Evolutionary conservation across 2,329 filamentous ascomycete species (phyloP), one percentile per base, ranked within the genome.

Genomic region (Diaporthe capsici): DNA sequence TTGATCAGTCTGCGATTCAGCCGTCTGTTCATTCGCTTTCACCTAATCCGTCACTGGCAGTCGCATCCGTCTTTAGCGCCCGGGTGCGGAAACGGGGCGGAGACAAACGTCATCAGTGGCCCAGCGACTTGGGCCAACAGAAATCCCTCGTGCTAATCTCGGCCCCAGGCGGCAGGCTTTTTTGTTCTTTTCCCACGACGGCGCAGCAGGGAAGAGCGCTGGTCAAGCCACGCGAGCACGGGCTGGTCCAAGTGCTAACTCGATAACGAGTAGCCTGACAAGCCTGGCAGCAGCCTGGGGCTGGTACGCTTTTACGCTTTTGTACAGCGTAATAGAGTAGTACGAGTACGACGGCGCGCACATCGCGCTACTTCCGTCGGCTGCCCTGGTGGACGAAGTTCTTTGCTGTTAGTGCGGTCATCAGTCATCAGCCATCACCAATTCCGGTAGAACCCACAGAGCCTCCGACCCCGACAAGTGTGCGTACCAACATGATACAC

Each of bases 101-200:
- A 28, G 65, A 55, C 34, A 55, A 68, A 70, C 65, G 65, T 70
- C 65, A 70, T 70, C 65, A 70, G 39, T 55, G 34, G 65, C 34
- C 65, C 65, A 70, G 49, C 65, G n/a, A 70, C 65, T 39, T 70
- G 65, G 65, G 22, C 65, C 47, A 70, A 55, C 49, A 68, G 47
- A 68, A 68, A 68, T 68, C 22, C 63, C 63, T 68, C 63, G 31
- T 53, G 63, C 65, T 68, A 53, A 68, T 68, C 49, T 68, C 65
- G 65, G 65, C 31, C 53, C 68, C 68, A 60, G 53, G 22, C 67
- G 51, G 37, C 37, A 31, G 42, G 51, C 37, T 28, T 20, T 71
- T 71, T 39, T 71, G 34, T 34, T 34, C 34, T 37, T 31, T 20
- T 31, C 13, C 63, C 47, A 51, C 31, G 28, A n/a, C 65, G 44